Evolutionary conservation across 768 basidiomycete genomes (phyloP), one percentile per base, ranked within the genome.

Genomic region (Mycena filopes): DNA sequence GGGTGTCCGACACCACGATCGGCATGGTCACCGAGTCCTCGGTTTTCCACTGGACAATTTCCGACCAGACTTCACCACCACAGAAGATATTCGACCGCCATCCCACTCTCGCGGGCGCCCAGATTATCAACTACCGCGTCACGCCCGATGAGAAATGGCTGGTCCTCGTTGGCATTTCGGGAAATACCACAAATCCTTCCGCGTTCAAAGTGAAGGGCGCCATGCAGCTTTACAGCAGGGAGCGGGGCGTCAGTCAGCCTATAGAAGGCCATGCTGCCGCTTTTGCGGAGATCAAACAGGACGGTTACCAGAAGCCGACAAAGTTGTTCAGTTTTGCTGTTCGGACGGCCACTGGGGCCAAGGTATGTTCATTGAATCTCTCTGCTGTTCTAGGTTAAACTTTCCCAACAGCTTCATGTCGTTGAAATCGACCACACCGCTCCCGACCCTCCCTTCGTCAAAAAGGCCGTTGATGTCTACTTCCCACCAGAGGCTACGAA

Each of bases 181-280:
- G 93, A 46, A 96, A 96, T 79, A 82, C 93, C 3, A 91, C 92
- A 51, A 97, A 97, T 78, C 96, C 96, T 10, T 92, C 90, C 28
- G 95, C 94, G 0, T 99, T 99, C 90, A 98, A 97, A 82, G 94
- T 99, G 79, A 99, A 99, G 82, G 98, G 98, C 29, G 87, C 94
- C 9, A 98, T 99, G 93, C 98, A 99, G 78, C 83, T 99, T 25
- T 99, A 98, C 80, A 97, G 93, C 76, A 83, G 89, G 64, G 96
- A 98, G 66, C 86, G 98, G 21, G 91, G 90, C 18, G 95, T 99
- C 71, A 96, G 93, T 73, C 98, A 99, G 79, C 94, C 98, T 38
- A 99, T 99, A 60, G 98, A 99, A 74, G 98, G 98, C 8, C 98
- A 99, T 73, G 98, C 98, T 29, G 98, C 98, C 56, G 89, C 96